Conservation (phyloP, 2,329 filamentous ascomycete species). For the Calonectria pteridis region DNA sequence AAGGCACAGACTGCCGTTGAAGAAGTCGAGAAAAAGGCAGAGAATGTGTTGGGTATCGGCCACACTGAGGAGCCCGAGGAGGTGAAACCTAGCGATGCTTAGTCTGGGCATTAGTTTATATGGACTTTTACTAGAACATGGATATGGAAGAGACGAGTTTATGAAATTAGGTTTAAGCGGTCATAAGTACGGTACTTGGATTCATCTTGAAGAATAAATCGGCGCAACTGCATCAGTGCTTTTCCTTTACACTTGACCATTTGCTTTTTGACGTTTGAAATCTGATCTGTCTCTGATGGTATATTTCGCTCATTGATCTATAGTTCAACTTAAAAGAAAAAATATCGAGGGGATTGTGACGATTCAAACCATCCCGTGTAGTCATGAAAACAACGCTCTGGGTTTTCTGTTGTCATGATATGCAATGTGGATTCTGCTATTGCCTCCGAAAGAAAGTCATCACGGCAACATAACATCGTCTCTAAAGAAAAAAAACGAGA, state of each 20-base stretch:
- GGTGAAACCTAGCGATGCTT: constrained; percentile 22
- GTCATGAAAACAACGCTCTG: not conserved
- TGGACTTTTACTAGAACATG: constrained; percentile 23
- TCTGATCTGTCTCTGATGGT: not conserved
- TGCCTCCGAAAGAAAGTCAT: not conserved
- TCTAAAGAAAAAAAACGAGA: not conserved
- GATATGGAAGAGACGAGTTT: constrained; percentile 38
- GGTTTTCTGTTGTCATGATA: not conserved
- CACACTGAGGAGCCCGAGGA: constrained; percentile 36
- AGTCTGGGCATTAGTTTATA: constrained; percentile 8
- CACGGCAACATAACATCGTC: not conserved
- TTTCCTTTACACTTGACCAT: not conserved
- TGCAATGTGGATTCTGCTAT: not conserved
- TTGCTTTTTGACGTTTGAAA: not conserved
- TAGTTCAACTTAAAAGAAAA: not conserved
- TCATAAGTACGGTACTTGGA: constrained; percentile 37
- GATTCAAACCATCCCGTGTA: not conserved
- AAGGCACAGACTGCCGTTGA: constrained; percentile 43
- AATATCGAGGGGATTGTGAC: not conserved
- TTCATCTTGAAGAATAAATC: constrained; percentile 24
- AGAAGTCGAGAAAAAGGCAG: constrained; percentile 37
- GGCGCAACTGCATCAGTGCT: constrained; percentile 8
- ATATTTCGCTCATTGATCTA: not conserved
- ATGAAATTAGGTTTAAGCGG: constrained; percentile 40
- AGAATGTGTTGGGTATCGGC: constrained; percentile 25